Conservation (phyloP, 2,329 filamentous ascomycete species). For the Sodiomyces alkalinus region DNA sequence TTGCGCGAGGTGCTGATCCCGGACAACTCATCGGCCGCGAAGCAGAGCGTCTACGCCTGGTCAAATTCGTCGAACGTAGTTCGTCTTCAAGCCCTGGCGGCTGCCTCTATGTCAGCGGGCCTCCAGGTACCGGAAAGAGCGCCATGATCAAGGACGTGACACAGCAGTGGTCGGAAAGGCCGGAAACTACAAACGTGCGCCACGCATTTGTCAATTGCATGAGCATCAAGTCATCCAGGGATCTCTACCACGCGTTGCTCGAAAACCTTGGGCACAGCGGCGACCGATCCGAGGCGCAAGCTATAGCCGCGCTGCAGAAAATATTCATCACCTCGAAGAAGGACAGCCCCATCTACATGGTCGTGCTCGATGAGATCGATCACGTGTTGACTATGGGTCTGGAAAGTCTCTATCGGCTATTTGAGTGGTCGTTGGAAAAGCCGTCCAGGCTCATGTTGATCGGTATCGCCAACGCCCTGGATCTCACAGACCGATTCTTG, state of each 20-base stretch:
- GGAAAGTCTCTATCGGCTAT: slow-evolving; percentile 82
- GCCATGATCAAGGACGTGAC: slow-evolving; percentile 78
- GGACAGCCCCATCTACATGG: slow-evolving; percentile 49
- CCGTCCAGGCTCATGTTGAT: slow-evolving; percentile 69
- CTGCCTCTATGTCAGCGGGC: slow-evolving; percentile 89
- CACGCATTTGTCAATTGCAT: slow-evolving; percentile 89
- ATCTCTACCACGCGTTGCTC: slow-evolving; percentile 68
- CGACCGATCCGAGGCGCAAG: slow-evolving; percentile 49
- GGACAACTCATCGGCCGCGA: slow-evolving; percentile 68
- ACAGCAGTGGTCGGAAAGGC: slow-evolving; percentile 34
- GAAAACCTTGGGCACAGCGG: slow-evolving; percentile 48
- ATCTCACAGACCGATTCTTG: slow-evolving; percentile 87
- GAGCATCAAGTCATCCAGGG: slow-evolving; percentile 78
- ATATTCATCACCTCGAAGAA: slow-evolving; percentile 54
- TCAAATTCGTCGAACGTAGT: slow-evolving; percentile 51
- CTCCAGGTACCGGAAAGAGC: slow-evolving; percentile 92
- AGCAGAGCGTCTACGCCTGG: slow-evolving; percentile 47
- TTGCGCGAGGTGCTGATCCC: slow-evolving; percentile 63
- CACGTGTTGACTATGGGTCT: slow-evolving; percentile 79
- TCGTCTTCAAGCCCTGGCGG: slow-evolving; percentile 48
- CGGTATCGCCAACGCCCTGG: slow-evolving; percentile 90
- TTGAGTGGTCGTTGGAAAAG: slow-evolving; percentile 84
- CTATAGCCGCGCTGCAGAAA: slow-evolving; percentile 50
- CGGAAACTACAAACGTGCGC: slow-evolving; percentile 38
- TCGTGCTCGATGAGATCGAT: slow-evolving; percentile 90